Conservation (phyloP, 768 basidiomycete species). For the Gymnopilus junonius region DNA sequence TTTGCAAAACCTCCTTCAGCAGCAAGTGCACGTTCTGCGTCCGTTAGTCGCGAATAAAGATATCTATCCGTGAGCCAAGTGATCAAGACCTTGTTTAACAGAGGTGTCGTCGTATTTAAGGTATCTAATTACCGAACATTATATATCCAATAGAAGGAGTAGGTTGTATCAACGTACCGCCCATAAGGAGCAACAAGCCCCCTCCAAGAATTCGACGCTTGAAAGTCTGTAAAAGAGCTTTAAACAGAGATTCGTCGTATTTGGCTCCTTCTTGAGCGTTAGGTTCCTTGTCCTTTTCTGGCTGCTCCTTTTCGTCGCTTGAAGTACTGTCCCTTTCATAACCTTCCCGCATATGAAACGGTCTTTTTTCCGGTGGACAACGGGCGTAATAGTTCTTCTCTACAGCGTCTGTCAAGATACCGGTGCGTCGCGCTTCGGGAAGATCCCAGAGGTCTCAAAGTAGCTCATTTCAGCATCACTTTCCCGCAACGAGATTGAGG, state of each 20-base stretch:
- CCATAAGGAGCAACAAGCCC: constrained; percentile 51
- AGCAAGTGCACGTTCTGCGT: constrained; percentile 38
- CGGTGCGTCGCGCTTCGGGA: constrained; percentile 41
- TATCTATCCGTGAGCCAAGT: constrained; percentile 60
- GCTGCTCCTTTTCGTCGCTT: constrained; percentile 6
- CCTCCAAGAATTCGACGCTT: constrained; percentile 49
- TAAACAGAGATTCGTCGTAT: constrained; percentile 55
- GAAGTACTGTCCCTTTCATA: background rate
- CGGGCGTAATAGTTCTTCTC: constrained; percentile 53
- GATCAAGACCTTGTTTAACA: constrained; percentile 63
- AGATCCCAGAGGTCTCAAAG: constrained; percentile 58
- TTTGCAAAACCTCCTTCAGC: constrained; percentile 26
- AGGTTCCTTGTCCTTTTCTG: constrained; percentile 9
- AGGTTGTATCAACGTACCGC: constrained; percentile 32
- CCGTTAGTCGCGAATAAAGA: constrained; percentile 39
- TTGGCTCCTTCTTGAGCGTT: constrained; percentile 10
- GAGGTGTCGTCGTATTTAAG: constrained; percentile 55
- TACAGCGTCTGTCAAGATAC: constrained; percentile 41
- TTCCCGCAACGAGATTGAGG: background rate
- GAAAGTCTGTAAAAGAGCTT: constrained; percentile 52
- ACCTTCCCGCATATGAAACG: constrained; percentile 32
- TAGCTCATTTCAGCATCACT: background rate
- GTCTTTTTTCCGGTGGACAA: constrained; percentile 53
- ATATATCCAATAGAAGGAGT: background rate
- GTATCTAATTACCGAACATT: constrained; percentile 35